These are phyloP conservation scores for Taxillus chinensis DNA, from an alignment of 164 flowering plant species.

Conservation along the genomic window DNA sequence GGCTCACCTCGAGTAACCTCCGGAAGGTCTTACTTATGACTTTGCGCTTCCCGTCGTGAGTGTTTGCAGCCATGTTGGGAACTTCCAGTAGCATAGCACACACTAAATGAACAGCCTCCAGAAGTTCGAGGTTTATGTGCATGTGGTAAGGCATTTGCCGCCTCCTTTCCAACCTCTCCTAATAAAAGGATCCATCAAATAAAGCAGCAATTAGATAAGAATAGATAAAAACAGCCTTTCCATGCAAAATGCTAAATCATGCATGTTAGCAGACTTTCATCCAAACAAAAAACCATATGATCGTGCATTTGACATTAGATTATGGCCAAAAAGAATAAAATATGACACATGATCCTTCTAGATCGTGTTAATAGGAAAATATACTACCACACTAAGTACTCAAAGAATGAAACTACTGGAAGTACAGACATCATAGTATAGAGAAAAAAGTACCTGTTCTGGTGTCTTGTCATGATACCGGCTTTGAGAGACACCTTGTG, in stretches of 20 bases:
- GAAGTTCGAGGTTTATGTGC: conserved; percentile 95
- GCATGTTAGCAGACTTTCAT: not conserved
- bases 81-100: conserved; percentile 98
- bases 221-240: not conserved
- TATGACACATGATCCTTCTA: too few relatives aligned
- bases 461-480: conserved; percentile 96
- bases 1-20: conserved; percentile 69
- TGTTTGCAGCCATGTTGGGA: conserved; percentile 85
- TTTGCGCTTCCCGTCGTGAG: conserved; percentile 61
- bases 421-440: not conserved
- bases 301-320: too few relatives aligned
- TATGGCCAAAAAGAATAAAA: too few relatives aligned
- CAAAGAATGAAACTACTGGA: too few relatives aligned
- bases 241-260: not conserved
- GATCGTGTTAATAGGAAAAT: too few relatives aligned
- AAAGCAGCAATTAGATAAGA: not conserved
- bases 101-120: conserved; percentile 80
- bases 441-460: conserved; percentile 58
- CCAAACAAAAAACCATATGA: not conserved
- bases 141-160: conserved; percentile 98
- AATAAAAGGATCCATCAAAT: conserved; percentile 8
- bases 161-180: conserved; percentile 91
- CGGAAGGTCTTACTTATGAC: conserved; percentile 87
- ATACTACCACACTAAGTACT: too few relatives aligned
- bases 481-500: conserved; percentile 90